Evolutionary conservation across 495 filamentous ascomycete species (phyloP), one percentile per base, ranked within the genome.

Genomic region (Aspergillus homomorphus): DNA sequence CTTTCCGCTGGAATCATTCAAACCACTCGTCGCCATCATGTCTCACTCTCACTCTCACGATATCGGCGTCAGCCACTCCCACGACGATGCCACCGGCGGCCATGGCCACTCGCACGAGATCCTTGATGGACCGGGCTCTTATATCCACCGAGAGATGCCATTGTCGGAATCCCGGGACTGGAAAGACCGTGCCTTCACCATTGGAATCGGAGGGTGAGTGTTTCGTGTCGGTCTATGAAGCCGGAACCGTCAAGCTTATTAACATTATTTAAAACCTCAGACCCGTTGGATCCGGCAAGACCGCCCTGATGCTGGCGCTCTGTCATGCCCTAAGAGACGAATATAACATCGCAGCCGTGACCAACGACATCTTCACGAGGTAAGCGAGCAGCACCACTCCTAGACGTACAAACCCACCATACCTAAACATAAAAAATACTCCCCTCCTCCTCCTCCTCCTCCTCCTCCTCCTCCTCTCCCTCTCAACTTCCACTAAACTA

Each of bases 331-430:
- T 98, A 2, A 86, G 94, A 30, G 75, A 84, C 49, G 69, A 81
- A 23, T 90, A 90, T 79, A 91, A 87, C 66, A 87, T 98, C 63
- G 94, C 94, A 4, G 94, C 92, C 42, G 92, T 98, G 3, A 98
- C 94, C 26, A 98, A 98, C 79, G 94, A 98, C 78, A 98, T 98
- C 81, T 98, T 98, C 82, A 98, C 94, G 23, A 79, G 82, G 79
- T 82, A 67, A 5, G 56, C n/a, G n/a, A n/a, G n/a, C n/a, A n/a
- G n/a, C n/a, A n/a, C n/a, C n/a, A n/a, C n/a, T n/a, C n/a, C n/a
- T n/a, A n/a, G n/a, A n/a, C n/a, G n/a, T n/a, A n/a, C n/a, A n/a
- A n/a, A n/a, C n/a, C n/a, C n/a, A n/a, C n/a, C n/a, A n/a, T n/a
- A n/a, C n/a, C n/a, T n/a, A n/a, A n/a, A n/a, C n/a, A n/a, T n/a